Percentiles rank a stretch among this genome's conserved stretches.
Evolutionary conservation across 1,284 basidiomycete genomes (phyloP).

Genomic region (Schizophyllum amplum): DNA sequence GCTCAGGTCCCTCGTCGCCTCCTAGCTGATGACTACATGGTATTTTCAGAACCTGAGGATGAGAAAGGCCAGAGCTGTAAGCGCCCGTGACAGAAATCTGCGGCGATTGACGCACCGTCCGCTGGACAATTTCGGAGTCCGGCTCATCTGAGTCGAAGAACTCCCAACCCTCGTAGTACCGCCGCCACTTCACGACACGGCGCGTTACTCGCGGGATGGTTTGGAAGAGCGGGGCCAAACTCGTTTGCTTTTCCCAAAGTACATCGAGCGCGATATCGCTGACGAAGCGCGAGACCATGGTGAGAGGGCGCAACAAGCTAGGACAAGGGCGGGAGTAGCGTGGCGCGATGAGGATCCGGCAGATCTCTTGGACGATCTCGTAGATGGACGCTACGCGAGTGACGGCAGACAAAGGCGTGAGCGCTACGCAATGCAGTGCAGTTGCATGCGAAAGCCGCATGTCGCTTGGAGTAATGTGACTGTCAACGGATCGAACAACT

Average conservation of each 20-base stretch:
- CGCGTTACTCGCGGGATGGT: neutral
- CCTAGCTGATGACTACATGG: no score
- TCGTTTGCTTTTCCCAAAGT: neutral
- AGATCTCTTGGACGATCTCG: neutral
- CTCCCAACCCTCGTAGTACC: neutral
- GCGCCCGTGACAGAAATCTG: no score
- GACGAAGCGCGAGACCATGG: neutral
- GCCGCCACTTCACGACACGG: neutral
- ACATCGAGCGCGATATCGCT: neutral
- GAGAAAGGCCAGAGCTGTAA: no score
- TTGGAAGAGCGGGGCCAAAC: neutral
- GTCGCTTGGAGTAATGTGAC: no score
- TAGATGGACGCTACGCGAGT: neutral
- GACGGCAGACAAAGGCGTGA: neutral
- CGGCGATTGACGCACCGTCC: no score
- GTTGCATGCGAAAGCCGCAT: neutral
- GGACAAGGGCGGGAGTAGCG: neutral
- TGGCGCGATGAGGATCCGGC: neutral
- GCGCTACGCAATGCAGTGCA: neutral
- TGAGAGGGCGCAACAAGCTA: neutral
- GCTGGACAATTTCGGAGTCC: neutral
- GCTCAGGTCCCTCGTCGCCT: no score
- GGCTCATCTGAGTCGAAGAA: neutral
- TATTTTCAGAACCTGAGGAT: no score
- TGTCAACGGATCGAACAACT: no score